Base-by-base conservation (phyloP, 352 stramenopile species). In the Phytophthora pisi region DNA sequence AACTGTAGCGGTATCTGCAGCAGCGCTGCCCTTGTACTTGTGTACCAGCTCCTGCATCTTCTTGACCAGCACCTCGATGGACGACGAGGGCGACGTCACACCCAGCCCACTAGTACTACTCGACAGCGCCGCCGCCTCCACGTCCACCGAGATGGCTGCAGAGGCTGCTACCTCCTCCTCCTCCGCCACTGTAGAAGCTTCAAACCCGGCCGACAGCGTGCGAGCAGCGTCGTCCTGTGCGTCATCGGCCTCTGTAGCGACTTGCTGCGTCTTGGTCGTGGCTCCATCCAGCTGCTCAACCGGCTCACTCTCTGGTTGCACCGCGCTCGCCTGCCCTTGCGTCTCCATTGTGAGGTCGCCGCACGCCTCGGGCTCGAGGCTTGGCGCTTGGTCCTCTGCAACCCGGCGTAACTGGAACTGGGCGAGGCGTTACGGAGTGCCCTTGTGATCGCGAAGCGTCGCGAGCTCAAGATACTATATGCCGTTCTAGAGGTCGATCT, bases 11-110 rank as follows among this genome's bases (percentile, higher is more conserved):
- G 34, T 40, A 16, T n/a, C 15, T 5, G 10, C 42, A 34, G 18
- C 20, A 38, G 26, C 46, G 34, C 31, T 43, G 31, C 3, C n/a
- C 40, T 53, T 46, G 68, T 82, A 83, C 50, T 79, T 83, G 16
- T 82, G 71, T 42, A 85, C 79, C 15, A 88, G 64, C 43, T 85
- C 72, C 59, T 88, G 79, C 79, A 88, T 88, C 58, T 82, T 82
- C 56, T 54, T 73, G 74, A 86, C 74, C 23, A 88, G 60, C 45
- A 84, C 55, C 66, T 82, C 77, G 31, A 86, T 81, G 9, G 70
- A 71, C 16, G 79, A 83, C 57, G 51, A 26, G n/a, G 52, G 66
- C 34, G 47, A 66, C 50, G 31, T 46, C 24, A 51, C 40, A 20
- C 18, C 47, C 30, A 13, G n/a, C 10, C 49, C 47, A 1, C 20